Percentiles rank a stretch among this genome's conserved stretches.
Evolutionary conservation across 75 land plant species (phyloP).

Genomic region (Sequoia sempervirens): DNA sequence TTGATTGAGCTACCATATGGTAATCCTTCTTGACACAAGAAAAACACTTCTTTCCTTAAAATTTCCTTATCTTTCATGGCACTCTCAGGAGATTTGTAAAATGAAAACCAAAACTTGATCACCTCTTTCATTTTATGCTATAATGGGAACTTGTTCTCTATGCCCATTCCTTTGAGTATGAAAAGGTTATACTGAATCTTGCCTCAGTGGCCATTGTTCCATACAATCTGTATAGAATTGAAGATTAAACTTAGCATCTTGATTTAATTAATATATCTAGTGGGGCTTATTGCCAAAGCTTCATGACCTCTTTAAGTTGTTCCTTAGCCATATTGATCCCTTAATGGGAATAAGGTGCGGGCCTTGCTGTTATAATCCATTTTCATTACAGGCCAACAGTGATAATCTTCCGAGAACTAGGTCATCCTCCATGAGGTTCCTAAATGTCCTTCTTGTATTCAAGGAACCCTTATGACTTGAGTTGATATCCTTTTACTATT

Average conservation of each 20-base stretch:
- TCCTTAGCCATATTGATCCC: no score
- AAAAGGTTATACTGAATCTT: no score
- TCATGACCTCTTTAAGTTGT: no score
- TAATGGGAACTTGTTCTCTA: background rate
- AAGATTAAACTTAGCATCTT: no score
- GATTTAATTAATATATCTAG: no score
- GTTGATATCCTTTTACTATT: no score
- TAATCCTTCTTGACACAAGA: slow-evolving; percentile 11
- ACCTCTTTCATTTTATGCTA: background rate
- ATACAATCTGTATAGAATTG: no score
- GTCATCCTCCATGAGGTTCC: background rate
- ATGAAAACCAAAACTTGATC: background rate
- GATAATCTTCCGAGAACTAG: no score
- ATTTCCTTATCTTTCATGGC: background rate
- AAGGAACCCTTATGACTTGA: background rate
- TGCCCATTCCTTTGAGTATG: background rate
- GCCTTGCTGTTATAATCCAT: background rate
- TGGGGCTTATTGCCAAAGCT: no score
- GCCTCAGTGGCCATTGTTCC: background rate
- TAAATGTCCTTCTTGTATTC: background rate
- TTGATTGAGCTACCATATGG: slow-evolving; percentile 79
- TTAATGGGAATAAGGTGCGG: no score
- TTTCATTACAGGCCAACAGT: background rate
- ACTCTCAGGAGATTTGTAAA: background rate
- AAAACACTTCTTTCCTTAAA: background rate